These are phyloP conservation scores for Yamadazyma paraphyllophila DNA, from an alignment of 805 yeast genomes.

Conservation along the genomic window DNA sequence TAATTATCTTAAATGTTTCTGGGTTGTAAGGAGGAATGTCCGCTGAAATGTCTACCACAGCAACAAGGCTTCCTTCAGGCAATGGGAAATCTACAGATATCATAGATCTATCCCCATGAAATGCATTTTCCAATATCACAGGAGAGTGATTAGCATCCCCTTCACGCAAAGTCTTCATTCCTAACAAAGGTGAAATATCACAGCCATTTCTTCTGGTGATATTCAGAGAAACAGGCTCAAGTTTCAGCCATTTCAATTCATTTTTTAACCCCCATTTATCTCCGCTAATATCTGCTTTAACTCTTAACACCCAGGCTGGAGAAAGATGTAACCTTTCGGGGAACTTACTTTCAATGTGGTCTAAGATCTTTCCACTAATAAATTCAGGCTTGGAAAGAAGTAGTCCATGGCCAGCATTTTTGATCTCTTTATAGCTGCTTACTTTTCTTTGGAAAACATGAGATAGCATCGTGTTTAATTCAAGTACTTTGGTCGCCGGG, in stretches of 20 bases:
- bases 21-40: conserved; percentile 74
- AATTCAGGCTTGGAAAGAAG: conserved; percentile 63
- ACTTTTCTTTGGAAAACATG: conserved; percentile 24
- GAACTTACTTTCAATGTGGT: conserved; percentile 49
- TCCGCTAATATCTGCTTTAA: conserved; percentile 60
- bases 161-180: conserved; percentile 74
- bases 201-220: conserved; percentile 32
- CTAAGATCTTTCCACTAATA: conserved; percentile 57
- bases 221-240: conserved; percentile 49
- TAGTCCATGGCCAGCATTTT: conserved; percentile 63
- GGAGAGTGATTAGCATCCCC: conserved; percentile 65
- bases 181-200: conserved; percentile 50
- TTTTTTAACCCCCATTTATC: conserved; percentile 81
- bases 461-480: conserved; percentile 26
- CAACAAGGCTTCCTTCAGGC: conserved; percentile 43
- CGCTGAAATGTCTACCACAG: conserved; percentile 67
- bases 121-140: conserved; percentile 43
- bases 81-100: conserved; percentile 2
- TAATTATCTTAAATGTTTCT: conserved; percentile 46
- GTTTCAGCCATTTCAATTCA: conserved; percentile 65
- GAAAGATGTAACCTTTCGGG: conserved; percentile 54
- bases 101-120: conserved; percentile 23
- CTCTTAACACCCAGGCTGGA: conserved; percentile 68
- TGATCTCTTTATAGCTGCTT: conserved; percentile 35
- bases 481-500: conserved; percentile 39